Base-by-base conservation (phyloP, 2,329 filamentous ascomycete genomes). In the Pseudocercospora crystallina region DNA sequence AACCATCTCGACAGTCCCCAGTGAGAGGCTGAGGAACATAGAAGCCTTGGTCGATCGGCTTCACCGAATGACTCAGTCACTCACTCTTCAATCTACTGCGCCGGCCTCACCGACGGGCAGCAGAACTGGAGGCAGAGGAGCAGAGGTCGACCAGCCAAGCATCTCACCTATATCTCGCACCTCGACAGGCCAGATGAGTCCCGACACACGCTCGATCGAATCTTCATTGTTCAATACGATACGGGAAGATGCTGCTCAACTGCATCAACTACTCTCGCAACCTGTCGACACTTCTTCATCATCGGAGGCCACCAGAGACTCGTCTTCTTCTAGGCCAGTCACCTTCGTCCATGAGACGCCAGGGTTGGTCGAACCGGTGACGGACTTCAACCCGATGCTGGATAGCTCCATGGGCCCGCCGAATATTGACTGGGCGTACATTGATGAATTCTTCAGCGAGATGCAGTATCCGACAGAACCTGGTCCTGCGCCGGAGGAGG, bases 361-460 rank as follows among this genome's bases (percentile, higher is more conserved):
- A 7, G 20, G 20, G 20, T 26, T 26, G 20, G 20, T 26, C 20
- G 20, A 26, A 26, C 20, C 20, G 7, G 20, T 26, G 20, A 26
- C 20, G 20, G 20, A 26, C 20, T 48, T 39, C 14, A 38, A 49
- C 20, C 32, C 41, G 2, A 42, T 41, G 13, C 32, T 37, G 17
- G 49, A 54, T 13, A 33, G 17, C 3, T 15, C 37, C 13, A 20
- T 44, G 20, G 47, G 44, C 32, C 41, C 47, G 14, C 34, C 44
- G 17, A 40, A 41, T 15, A 47, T 54, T 33, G 49, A 58, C 14
- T 55, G 49, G 55, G 45, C 33, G 7, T 54, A 54, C 30, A 40
- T 55, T 14, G 55, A 53, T 39, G 39, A 53, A 17, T 53, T 36
- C 29, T 55, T 49, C 30, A 43, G 32, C 8, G 33, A 43, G 15